Base-by-base conservation (phyloP, 768 basidiomycete genomes). In the Porphyrellus cyaneotinctus region DNA sequence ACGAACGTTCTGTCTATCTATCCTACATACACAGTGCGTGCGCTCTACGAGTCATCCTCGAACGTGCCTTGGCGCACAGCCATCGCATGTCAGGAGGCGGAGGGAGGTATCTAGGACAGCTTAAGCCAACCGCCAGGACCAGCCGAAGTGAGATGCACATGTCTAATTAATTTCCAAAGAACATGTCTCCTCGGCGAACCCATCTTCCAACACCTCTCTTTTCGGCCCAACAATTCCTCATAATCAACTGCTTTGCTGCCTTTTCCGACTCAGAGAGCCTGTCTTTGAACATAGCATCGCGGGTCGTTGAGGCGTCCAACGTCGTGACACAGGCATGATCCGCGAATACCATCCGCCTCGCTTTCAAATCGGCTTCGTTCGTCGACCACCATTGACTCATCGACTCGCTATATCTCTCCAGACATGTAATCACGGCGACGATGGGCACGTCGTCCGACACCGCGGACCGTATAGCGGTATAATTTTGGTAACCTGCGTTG, bases 251-350 rank as follows among this genome's bases (percentile, higher is more conserved):
- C 14, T 65, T 67, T 1, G 62, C 54, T 0, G 39, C 53, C 22
- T 41, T 62, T 41, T 62, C 58, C 6, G 64, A 65, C 49, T 59
- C 52, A 46, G 49, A 54, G 15, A 65, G 56, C 45, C 65, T 62
- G 22, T 62, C 56, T 20, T 67, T 64, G 46, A 65, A 54, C 41
- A 53, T 46, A 18, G 39, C 31, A 17, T 65, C 65, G 48, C 51
- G 47, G 17, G 49, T 46, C 6, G 49, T 47, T 47, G 51, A 53
- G 23, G 60, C 32, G 13, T 62, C 62, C 48, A 69, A 53, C 3
- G 73, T 70, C 1, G 74, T 74, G 43, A 77, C 65, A 36, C 76
- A 77, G 9, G 70, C 75, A 23, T 73, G 68, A 11, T 68, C 72
- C 2, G 64, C 58, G 10, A 75, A 75, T 1, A 59, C 50, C 63